phyloP scores from a whole-genome alignment of 768 basidiomycete species.

The Cyclocybe cylindracea region DNA sequence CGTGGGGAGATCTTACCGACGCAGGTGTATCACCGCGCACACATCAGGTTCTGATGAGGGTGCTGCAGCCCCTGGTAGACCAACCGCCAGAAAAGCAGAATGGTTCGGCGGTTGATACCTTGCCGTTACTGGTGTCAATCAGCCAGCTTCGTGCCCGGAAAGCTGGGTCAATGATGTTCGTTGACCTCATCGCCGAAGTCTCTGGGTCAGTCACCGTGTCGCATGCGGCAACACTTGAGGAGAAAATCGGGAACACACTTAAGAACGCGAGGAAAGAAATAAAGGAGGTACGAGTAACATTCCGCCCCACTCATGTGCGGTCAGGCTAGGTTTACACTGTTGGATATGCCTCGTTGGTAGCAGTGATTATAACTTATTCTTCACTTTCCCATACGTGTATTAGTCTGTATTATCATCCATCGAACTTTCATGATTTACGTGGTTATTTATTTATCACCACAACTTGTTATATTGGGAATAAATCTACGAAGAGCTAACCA shows the following conservation, averaged over 20 bases:
- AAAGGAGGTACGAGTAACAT: slow-evolving; percentile 70
- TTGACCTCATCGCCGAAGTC: slow-evolving; percentile 81
- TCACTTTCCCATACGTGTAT: background rate
- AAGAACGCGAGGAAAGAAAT: slow-evolving; percentile 64
- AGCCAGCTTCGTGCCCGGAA: slow-evolving; percentile 67
- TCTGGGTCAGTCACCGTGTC: slow-evolving; percentile 55
- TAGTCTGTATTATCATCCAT: background rate
- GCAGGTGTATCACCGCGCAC: slow-evolving; percentile 69
- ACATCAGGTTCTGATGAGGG: slow-evolving; percentile 49
- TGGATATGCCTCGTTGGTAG: background rate
- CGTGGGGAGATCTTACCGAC: slow-evolving; percentile 83
- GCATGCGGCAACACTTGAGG: slow-evolving; percentile 62
- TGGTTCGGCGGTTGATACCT: slow-evolving; percentile 6
- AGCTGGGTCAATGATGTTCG: slow-evolving; percentile 78
- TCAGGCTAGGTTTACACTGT: background rate
- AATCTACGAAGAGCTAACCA: too few relatives aligned
- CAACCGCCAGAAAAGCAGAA: slow-evolving; percentile 18
- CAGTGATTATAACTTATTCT: too few relatives aligned
- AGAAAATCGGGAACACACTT: slow-evolving; percentile 55
- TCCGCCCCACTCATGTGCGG: slow-evolving; percentile 28
- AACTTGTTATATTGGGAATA: background rate
- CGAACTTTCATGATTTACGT: background rate
- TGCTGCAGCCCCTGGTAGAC: slow-evolving; percentile 55
- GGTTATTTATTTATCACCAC: background rate
- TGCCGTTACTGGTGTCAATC: slow-evolving; percentile 18